These are phyloP conservation scores for Phoma sp. DNA, from an alignment of 2,329 filamentous ascomycete genomes.

Conservation along the genomic window DNA sequence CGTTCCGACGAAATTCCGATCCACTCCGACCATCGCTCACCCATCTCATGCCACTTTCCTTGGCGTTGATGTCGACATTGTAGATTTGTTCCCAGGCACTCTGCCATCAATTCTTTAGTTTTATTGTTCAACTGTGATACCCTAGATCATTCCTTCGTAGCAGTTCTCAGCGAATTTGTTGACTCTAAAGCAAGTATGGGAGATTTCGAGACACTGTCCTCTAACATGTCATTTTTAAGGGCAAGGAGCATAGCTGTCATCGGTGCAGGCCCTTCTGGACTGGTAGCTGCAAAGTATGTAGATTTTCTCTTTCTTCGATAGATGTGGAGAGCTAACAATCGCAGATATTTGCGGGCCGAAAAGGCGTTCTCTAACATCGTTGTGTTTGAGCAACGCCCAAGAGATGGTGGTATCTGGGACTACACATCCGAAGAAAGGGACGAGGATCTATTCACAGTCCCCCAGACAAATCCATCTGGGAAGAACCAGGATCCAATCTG, in stretches of 20 bases:
- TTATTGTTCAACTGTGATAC: neutral
- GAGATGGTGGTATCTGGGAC: conserved; percentile 86
- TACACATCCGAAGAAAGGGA: conserved; percentile 66
- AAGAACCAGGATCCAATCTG: conserved; percentile 70
- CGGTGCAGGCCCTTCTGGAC: conserved; percentile 81
- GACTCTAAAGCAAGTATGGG: neutral
- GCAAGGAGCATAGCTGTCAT: conserved; percentile 76
- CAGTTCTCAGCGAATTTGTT: neutral
- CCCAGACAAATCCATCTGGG: conserved; percentile 70
- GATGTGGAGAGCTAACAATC: neutral
- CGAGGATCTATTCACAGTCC: conserved; percentile 60
- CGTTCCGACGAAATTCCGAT: conserved; percentile 24
- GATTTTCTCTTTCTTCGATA: neutral
- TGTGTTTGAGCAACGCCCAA: conserved; percentile 81
- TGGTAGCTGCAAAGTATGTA: conserved; percentile 74
- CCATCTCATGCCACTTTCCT: conserved; percentile 12
- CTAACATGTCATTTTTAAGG: conserved; percentile 31
- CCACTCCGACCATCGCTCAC: conserved; percentile 13
- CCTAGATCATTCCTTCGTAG: neutral
- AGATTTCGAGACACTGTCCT: conserved; percentile 13
- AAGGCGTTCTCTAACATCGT: conserved; percentile 73
- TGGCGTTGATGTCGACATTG: conserved; percentile 3
- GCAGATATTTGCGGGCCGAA: conserved; percentile 74
- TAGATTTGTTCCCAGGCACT: too few relatives aligned
- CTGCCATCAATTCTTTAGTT: neutral